A percentile compares a stretch with the other conserved stretches of the same genome.
phyloP scores from a whole-genome alignment of 2,329 filamentous ascomycete genomes.

The Cytospora schulzeri region DNA sequence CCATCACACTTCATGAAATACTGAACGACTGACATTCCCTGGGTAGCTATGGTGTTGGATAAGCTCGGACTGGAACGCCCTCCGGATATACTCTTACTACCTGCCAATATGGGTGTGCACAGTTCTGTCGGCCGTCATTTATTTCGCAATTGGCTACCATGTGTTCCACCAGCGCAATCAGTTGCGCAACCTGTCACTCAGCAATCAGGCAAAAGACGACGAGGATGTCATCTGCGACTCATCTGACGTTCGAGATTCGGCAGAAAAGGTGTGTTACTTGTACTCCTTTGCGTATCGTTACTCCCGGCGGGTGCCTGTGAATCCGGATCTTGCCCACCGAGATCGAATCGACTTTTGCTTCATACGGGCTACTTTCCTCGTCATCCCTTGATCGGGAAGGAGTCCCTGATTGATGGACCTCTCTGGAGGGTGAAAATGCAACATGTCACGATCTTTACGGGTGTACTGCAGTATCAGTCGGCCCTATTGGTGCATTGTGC shows the following conservation, averaged over 20 bases:
- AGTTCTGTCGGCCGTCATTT: conserved; percentile 55
- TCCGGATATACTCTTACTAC: conserved; percentile 64
- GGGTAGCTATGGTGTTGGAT: conserved; percentile 65
- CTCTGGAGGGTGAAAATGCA: background rate
- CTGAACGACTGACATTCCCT: background rate
- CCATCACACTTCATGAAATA: too few relatives aligned
- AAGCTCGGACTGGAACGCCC: conserved; percentile 52
- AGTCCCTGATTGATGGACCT: background rate
- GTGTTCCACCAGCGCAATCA: conserved; percentile 61
- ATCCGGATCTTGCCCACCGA: background rate
- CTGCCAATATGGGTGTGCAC: conserved; percentile 64
- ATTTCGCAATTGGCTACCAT: conserved; percentile 59
- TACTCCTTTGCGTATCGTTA: conserved; percentile 18
- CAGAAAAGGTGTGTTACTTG: conserved; percentile 27
- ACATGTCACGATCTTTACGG: background rate
- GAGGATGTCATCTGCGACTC: conserved; percentile 33
- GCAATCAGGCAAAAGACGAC: conserved; percentile 40
- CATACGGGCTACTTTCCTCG: background rate
- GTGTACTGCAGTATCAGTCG: background rate
- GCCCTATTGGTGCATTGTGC: background rate
- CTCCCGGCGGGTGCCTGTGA: conserved; percentile 1
- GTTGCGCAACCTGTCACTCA: conserved; percentile 55
- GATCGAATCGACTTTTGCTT: too few relatives aligned
- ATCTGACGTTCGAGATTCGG: conserved; percentile 27
- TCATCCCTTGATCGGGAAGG: background rate